Evolutionary conservation across 192 early-diverging fungal genomes (phyloP), one percentile per base, ranked within the genome.

Genomic region (Rhizophagus sp.): DNA sequence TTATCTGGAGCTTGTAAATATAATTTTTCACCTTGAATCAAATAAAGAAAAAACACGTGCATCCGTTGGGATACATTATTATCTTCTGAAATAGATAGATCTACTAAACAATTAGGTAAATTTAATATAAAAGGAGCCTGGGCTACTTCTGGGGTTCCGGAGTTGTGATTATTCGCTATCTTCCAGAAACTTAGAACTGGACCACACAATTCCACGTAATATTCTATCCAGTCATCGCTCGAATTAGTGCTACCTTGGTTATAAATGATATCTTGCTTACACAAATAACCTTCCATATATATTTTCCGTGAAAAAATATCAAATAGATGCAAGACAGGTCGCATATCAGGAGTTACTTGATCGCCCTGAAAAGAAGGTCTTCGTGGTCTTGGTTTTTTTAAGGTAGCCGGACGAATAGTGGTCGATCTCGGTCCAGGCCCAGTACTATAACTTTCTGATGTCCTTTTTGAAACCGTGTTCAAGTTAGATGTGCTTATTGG

Each of bases 181-280:
- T 90, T 90, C 87, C 89, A 91, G 49, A 95, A 87, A 72, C 88
- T 84, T 70, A 95, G 84, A 24, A 89, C 84, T 6, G 93, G 88
- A 17, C 94, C 94, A 66, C 89, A 83, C 62, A 94, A 82, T 86
- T 95, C 94, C 8, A 90, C 92, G 78, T 90, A 92, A 84, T 90
- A 94, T 36, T 88, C 88, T 25, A 89, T 88, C 94, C 94, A 95
- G 65, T 89, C 86, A 80, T 88, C 85, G 76, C 88, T 88, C 69
- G 79, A 83, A 71, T 89, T 86, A 4, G 89, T 87, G n/a, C 85
- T 85, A 13, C 91, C 92, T 81, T 94, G 91, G 39, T 86, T 79
- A 3, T 88, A 83, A 24, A 85, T 82, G 41, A 90, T 91, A 76
- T 92, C 90, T 85, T 90, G 89, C 79, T 93, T 94, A 69, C 88